phyloP scores from a whole-genome alignment of 495 filamentous ascomycete species.

The Penicillium steckii region DNA sequence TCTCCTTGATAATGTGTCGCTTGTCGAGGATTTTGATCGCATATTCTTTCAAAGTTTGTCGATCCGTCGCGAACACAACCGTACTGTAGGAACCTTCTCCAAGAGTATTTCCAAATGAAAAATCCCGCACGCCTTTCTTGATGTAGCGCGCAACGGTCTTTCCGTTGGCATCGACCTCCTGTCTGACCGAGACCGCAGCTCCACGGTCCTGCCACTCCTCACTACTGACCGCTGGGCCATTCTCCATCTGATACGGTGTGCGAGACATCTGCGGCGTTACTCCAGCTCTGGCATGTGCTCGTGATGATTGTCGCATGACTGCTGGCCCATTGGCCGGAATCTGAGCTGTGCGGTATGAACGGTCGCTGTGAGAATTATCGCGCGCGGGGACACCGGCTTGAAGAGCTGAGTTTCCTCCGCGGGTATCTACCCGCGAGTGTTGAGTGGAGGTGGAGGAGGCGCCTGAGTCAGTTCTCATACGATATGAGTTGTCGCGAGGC shows the following conservation, averaged over 20 bases:
- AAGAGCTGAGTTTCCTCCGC: constrained; percentile 59
- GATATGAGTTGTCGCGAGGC: constrained; percentile 52
- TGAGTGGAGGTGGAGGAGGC: constrained; percentile 58
- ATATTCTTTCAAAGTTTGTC: constrained; percentile 93
- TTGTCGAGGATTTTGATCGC: constrained; percentile 99
- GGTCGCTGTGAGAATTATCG: constrained; percentile 70
- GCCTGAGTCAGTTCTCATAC: constrained; percentile 63
- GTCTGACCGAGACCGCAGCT: constrained; percentile 73
- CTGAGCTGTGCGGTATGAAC: constrained; percentile 60
- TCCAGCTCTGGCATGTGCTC: constrained; percentile 39
- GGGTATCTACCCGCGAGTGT: constrained; percentile 57
- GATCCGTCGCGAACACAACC: constrained; percentile 90
- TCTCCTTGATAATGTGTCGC: constrained; percentile 99
- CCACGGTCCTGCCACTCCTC: constrained; percentile 97
- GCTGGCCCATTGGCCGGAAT: constrained; percentile 54
- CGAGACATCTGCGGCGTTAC: constrained; percentile 57
- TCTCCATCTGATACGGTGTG: constrained; percentile 60
- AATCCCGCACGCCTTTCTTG: constrained; percentile 97
- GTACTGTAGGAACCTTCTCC: constrained; percentile 99
- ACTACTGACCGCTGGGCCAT: constrained; percentile 64
- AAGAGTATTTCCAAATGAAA: constrained; percentile 86
- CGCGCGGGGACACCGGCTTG: constrained; percentile 64
- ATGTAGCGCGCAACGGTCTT: constrained; percentile 76
- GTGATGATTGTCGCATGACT: constrained; percentile 49
- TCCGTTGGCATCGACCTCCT: constrained; percentile 80